phyloP scores from a whole-genome alignment of 257 asterid species.

The Mentha longifolia region DNA sequence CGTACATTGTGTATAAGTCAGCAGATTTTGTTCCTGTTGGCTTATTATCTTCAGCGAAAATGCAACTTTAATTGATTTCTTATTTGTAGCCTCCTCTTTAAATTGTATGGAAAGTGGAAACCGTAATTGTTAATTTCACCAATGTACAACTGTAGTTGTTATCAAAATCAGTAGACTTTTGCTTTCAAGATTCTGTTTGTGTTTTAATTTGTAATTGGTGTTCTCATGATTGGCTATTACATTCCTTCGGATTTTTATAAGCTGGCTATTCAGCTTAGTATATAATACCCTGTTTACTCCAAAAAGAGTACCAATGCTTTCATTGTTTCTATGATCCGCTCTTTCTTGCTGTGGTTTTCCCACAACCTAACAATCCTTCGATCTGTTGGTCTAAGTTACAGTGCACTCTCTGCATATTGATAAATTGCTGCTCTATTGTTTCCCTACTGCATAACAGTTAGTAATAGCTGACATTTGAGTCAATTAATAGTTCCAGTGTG shows the following conservation, averaged over 20 bases:
- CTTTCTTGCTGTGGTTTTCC: conserved; percentile 14
- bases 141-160: conserved; percentile 15
- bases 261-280: conserved; percentile 1
- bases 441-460: conserved; percentile 19
- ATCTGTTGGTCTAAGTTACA: conserved; percentile 13
- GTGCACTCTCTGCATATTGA: conserved; percentile 12
- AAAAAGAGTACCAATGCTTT: background rate
- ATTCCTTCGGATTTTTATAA: background rate
- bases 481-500: conserved; percentile 18
- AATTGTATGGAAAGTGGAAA: conserved; percentile 26
- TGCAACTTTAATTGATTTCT: conserved; percentile 15
- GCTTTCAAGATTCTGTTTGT: conserved; percentile 21
- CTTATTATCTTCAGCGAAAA: conserved; percentile 16
- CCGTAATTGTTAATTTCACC: conserved; percentile 1
- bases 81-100: conserved; percentile 13
- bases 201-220: conserved; percentile 29
- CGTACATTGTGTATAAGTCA: conserved; percentile 16
- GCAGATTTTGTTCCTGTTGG: conserved; percentile 31
- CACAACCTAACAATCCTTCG: conserved; percentile 23
- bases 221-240: conserved; percentile 8
- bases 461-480: conserved; percentile 15
- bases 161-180: conserved; percentile 11
- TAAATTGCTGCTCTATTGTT: conserved; percentile 24
- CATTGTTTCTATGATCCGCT: conserved; percentile 2
- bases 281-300: conserved; percentile 12